Evolutionary conservation across 2,329 filamentous ascomycete genomes (phyloP).

Genomic region (Pseudogymnoascus sp.): DNA sequence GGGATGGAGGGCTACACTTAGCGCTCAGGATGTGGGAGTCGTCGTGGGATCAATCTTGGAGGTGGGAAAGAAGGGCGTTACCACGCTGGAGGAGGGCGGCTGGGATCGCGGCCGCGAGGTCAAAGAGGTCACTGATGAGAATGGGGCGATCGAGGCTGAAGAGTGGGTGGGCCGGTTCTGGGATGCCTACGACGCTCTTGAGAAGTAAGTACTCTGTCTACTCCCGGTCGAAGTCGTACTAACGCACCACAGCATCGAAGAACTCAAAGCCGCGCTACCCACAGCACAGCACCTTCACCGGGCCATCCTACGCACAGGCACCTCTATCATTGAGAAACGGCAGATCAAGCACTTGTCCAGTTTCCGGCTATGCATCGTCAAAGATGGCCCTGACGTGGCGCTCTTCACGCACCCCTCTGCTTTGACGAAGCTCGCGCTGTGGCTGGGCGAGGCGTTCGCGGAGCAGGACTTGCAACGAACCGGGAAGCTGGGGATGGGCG

Average conservation of each 20-base stretch:
- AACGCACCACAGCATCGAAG: constrained; percentile 53
- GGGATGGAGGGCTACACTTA: constrained; percentile 94
- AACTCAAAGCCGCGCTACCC: constrained; percentile 66
- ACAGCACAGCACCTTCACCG: constrained; percentile 84
- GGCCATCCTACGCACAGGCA: constrained; percentile 88
- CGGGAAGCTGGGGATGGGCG: constrained; percentile 59
- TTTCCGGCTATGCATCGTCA: constrained; percentile 92
- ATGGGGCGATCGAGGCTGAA: constrained; percentile 43
- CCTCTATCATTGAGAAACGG: constrained; percentile 81
- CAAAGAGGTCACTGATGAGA: constrained; percentile 39
- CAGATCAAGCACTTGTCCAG: constrained; percentile 88
- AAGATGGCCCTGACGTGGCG: constrained; percentile 84
- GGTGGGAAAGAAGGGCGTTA: constrained; percentile 55
- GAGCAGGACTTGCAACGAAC: constrained; percentile 77
- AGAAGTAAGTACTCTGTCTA: constrained; percentile 44
- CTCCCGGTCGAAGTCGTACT: constrained; percentile 31
- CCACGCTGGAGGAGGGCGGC: constrained; percentile 19
- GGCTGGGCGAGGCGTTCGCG: constrained; percentile 85
- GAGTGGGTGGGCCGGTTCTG: constrained; percentile 62
- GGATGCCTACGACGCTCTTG: constrained; percentile 64
- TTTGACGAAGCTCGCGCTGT: constrained; percentile 84
- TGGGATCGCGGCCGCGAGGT: constrained; percentile 30
- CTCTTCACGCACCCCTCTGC: constrained; percentile 91
- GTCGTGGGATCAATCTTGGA: constrained; percentile 87
- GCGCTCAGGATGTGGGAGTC: constrained; percentile 88